These are phyloP conservation scores for Backusella sp. DNA, from an alignment of 192 early-diverging fungal genomes.

Conservation along the genomic window DNA sequence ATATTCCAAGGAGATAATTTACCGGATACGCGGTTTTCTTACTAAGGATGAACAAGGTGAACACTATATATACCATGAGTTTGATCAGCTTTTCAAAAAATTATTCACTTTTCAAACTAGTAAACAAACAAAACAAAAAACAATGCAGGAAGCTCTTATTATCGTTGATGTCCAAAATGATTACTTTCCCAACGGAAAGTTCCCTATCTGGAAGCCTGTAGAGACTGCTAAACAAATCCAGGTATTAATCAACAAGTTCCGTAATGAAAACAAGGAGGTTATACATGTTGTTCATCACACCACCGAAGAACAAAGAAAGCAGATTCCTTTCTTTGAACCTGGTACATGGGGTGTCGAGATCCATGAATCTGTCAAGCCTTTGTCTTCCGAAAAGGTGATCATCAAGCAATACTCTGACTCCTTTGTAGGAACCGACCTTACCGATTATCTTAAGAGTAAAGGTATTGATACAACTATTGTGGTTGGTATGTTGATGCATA, in stretches of 20 bases:
- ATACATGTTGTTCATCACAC: not conserved
- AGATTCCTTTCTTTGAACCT: not conserved
- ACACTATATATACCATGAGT: not conserved
- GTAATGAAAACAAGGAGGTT: not conserved
- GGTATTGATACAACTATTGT: not conserved
- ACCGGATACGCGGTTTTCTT: not conserved
- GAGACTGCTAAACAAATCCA: not conserved
- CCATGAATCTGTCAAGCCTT: not conserved
- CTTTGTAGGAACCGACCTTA: not conserved
- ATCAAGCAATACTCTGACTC: not conserved
- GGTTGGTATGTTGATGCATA: not conserved
- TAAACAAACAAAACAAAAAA: not conserved
- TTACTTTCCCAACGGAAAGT: not conserved
- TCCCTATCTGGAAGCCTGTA: not conserved
- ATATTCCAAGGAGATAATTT: not conserved
- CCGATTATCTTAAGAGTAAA: not conserved
- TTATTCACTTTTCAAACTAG: not conserved
- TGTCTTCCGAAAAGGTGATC: not conserved
- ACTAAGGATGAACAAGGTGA: not conserved
- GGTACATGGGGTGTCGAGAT: not conserved
- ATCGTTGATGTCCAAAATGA: not conserved
- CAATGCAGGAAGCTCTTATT: conserved; percentile 7
- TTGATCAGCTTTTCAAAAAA: not conserved
- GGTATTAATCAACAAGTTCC: not conserved
- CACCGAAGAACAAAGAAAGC: not conserved